Conservation (phyloP, 2,329 filamentous ascomycete genomes). For the Penicillium sp. region DNA sequence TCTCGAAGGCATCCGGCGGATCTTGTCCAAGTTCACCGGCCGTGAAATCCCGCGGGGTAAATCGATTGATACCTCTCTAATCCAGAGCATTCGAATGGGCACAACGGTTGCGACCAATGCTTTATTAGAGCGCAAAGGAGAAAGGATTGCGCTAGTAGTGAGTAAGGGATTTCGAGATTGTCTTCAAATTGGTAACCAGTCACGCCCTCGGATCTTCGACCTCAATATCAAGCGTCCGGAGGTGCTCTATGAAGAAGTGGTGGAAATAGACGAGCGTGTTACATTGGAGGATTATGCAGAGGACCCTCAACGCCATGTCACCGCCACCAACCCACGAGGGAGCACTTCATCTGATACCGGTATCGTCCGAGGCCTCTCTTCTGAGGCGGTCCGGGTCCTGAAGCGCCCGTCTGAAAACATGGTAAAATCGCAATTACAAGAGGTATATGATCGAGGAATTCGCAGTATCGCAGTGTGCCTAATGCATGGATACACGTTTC, state of each 20-base stretch:
- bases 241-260: constrained; percentile 77
- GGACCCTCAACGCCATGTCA: constrained; percentile 68
- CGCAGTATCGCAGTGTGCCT: constrained; percentile 84
- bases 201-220: constrained; percentile 86
- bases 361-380: constrained; percentile 70
- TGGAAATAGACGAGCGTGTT: constrained; percentile 90
- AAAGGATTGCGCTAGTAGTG: constrained; percentile 82
- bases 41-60: constrained; percentile 77
- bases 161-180: constrained; percentile 88
- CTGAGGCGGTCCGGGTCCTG: constrained; percentile 72
- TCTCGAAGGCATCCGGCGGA: constrained; percentile 83
- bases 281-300: constrained; percentile 91
- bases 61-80: constrained; percentile 75
- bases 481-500: constrained; percentile 91
- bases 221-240: constrained; percentile 84
- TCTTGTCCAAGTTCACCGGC: constrained; percentile 75
- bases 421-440: constrained; percentile 61
- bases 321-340: constrained; percentile 43
- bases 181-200: constrained; percentile 86
- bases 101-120: constrained; percentile 95
- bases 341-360: constrained; percentile 50
- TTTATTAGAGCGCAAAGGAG: constrained; percentile 84
- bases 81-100: constrained; percentile 93
- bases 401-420: constrained; percentile 58
- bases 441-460: constrained; percentile 69